Evolutionary conservation across 768 basidiomycete genomes (phyloP).

Genomic region (Naematelia aurantialba): DNA sequence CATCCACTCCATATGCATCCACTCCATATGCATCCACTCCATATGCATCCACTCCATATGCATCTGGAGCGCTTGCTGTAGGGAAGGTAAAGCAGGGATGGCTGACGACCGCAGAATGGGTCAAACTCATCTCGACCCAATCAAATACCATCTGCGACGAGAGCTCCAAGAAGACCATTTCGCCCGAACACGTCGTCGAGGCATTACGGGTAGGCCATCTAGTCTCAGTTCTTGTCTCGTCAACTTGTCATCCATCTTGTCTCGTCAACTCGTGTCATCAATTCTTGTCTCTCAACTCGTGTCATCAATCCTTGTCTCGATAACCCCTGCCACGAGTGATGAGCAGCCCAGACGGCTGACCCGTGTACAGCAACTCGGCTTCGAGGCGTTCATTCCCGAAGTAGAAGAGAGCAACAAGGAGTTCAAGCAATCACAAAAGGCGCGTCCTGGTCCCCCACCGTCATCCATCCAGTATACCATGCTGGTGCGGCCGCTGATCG

Average conservation of each 20-base stretch:
- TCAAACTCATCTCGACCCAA: constrained; percentile 93
- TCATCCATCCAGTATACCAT: background rate
- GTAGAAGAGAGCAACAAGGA: constrained; percentile 91
- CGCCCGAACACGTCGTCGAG: constrained; percentile 90
- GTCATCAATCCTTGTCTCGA: background rate
- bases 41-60: background rate
- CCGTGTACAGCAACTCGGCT: constrained; percentile 74
- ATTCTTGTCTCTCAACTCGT: background rate
- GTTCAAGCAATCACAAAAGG: constrained; percentile 94
- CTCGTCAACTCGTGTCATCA: background rate
- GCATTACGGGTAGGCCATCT: constrained; percentile 70
- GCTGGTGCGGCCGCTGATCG: background rate
- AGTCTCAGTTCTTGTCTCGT: background rate
- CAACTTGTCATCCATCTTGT: constrained; percentile 1
- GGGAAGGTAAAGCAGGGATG: background rate
- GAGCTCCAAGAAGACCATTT: constrained; percentile 97
- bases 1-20: no score
- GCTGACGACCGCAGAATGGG: constrained; percentile 71
- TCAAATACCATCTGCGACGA: constrained; percentile 98
- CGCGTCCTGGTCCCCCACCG: constrained; percentile 46
- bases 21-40: no score
- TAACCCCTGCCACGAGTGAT: no score
- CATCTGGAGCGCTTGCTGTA: background rate
- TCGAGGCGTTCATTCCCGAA: constrained; percentile 82
- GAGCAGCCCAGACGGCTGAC: no score